phyloP scores from a whole-genome alignment of 2,329 filamentous ascomycete species.

The Fusarium pilosicola region DNA sequence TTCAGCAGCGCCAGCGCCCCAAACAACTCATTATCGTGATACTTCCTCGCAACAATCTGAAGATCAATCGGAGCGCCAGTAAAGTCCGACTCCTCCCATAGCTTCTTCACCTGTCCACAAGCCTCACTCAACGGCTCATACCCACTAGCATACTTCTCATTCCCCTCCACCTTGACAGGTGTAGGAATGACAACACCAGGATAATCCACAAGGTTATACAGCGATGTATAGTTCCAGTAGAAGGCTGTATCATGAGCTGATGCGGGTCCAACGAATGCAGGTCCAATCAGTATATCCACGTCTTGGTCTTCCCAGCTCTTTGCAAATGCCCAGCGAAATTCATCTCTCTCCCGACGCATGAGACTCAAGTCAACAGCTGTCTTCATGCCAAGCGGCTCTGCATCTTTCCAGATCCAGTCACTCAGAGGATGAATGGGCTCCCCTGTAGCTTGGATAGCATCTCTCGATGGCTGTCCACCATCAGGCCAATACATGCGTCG shows the following conservation, averaged over 20 bases:
- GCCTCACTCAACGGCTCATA: background rate
- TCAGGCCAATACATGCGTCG: background rate
- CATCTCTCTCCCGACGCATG: background rate
- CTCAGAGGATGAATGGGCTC: background rate
- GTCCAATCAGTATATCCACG: conserved; percentile 10
- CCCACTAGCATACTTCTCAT: background rate
- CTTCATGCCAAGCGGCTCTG: background rate
- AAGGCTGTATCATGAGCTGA: conserved; percentile 43
- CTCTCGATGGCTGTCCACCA: background rate
- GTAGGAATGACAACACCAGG: conserved; percentile 68
- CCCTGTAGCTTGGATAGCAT: background rate
- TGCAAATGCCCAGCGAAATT: background rate
- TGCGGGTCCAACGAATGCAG: conserved; percentile 2
- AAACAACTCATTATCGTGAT: conserved; percentile 4
- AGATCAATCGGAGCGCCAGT: background rate
- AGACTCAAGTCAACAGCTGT: background rate
- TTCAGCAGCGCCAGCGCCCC: background rate
- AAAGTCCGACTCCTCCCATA: background rate
- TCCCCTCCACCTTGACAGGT: conserved; percentile 9
- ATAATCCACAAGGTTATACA: conserved; percentile 75
- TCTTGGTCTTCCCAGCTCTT: background rate
- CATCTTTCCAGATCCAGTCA: background rate
- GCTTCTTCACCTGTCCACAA: background rate
- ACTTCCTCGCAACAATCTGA: conserved; percentile 6
- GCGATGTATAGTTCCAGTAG: conserved; percentile 70